phyloP scores from a whole-genome alignment of 169 alveolate genomes.

The Fabrea salina region DNA sequence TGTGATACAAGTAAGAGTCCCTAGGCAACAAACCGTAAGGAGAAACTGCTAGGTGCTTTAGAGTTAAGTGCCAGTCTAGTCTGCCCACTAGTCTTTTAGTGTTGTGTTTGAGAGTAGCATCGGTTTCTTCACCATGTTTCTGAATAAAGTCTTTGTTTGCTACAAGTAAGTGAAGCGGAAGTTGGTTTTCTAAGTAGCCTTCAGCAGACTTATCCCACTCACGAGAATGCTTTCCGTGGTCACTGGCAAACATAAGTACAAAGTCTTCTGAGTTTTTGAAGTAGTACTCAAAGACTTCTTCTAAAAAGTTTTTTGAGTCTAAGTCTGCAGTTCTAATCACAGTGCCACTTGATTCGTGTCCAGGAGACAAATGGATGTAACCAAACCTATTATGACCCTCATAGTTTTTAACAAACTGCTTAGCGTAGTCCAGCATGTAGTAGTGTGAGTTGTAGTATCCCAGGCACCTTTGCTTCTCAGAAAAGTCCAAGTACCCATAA shows the following conservation, averaged over 20 bases:
- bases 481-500: not conserved
- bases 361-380: constrained; percentile 12
- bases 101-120: constrained; percentile 16
- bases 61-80: not conserved
- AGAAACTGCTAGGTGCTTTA: not conserved
- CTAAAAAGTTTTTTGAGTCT: not conserved
- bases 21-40: constrained; percentile 9
- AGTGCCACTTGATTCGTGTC: constrained; percentile 11
- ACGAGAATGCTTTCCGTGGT: not conserved
- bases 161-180: not conserved
- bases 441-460: not conserved
- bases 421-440: not conserved
- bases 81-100: constrained; percentile 6
- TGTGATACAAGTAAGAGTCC: not conserved
- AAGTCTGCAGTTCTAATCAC: not conserved
- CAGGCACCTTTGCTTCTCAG: not conserved
- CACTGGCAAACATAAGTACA: constrained; percentile 4
- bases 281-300: not conserved
- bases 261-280: not conserved
- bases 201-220: constrained; percentile 14
- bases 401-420: not conserved
- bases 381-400: not conserved
- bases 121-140: not conserved
- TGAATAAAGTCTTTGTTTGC: not conserved
- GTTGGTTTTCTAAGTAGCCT: not conserved